Conservation (phyloP, 116 monocot genomes). For the Iris pallida region DNA sequence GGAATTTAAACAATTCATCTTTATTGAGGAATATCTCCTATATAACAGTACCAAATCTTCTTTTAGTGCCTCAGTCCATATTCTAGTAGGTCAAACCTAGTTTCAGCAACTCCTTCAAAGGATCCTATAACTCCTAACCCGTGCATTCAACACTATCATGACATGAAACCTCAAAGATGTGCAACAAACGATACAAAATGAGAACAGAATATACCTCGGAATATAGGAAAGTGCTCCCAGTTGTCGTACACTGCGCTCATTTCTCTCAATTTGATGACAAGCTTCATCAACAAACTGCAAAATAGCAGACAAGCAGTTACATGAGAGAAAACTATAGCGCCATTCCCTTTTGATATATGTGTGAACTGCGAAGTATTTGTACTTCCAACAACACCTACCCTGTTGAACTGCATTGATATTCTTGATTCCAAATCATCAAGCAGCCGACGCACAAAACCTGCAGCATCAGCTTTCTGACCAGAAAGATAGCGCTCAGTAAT, state of each 20-base stretch:
- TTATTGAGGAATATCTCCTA: too few species aligned
- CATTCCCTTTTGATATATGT: neutral
- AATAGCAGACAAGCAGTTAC: neutral
- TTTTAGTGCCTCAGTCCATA: too few species aligned
- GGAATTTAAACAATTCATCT: too few species aligned
- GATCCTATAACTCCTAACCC: too few species aligned
- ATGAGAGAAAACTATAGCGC: neutral
- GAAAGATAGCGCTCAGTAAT: constrained; percentile 97
- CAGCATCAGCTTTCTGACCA: constrained; percentile 99
- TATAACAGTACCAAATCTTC: too few species aligned
- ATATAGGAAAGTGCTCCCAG: constrained; percentile 82
- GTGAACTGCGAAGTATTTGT: neutral
- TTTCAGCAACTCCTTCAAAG: too few species aligned
- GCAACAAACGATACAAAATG: neutral
- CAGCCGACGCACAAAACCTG: constrained; percentile 90
- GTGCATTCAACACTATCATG: too few species aligned
- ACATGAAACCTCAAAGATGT: too few species aligned
- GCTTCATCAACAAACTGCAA: constrained; percentile 99
- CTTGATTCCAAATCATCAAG: constrained; percentile 82
- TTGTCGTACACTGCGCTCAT: constrained; percentile 78
- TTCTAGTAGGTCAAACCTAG: too few species aligned
- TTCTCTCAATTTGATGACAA: constrained; percentile 89
- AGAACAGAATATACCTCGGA: constrained; percentile 44
- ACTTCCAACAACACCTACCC: constrained; percentile 21
- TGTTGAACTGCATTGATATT: constrained; percentile 80